Base-by-base conservation (phyloP, 148 eudicot species). In the Cornus controversa region DNA sequence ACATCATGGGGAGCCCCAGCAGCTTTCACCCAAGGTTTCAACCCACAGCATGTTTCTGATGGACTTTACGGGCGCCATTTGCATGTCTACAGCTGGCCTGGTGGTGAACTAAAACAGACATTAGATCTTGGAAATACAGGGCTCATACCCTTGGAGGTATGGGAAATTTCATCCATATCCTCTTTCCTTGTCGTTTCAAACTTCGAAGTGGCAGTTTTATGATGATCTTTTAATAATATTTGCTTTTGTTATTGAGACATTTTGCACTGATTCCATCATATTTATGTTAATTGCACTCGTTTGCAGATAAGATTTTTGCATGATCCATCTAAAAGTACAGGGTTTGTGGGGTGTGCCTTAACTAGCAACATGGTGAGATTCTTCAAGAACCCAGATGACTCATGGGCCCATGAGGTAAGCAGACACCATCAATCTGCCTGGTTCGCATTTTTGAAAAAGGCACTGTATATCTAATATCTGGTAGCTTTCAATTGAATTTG, bases 1-100 rank as follows among this genome's bases (percentile, higher is more conserved):
- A 89, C 92, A 71, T 89, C 99, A 54, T 96, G 99, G 99, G 99
- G 99, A 70, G 98, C 98, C 57, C 99, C 99, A 9, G 77, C 80
- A 64, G 99, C 99, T 71, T 96, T 96, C 83, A 87, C 97, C 78
- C 84, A 87, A 84, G 99, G 99, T n/a, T 96, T 96, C 82, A 80
- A 96, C 79, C 99, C 86, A 50, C 91, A 96, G 77, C 88, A 96
- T 80, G 98, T 96, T 47, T 74, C 99, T 0, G 98, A 92, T 69
- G 99, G 98, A 58, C 88, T 92, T 26, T 96, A 93, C 60, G 99
- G 99, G 60, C 91, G 96, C 75, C 98, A 96, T 85, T 80, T 96
- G 79, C 91, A 81, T 57, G 94, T 96, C 67, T 96, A 96, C 71
- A 91, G 89, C 88, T 96, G 98, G 98, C 99, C 99, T 25, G 97